Evolutionary conservation across 345 rosid genomes (phyloP), one percentile per base, ranked within the genome.

Genomic region (Eucalyptus guilfoylei): DNA sequence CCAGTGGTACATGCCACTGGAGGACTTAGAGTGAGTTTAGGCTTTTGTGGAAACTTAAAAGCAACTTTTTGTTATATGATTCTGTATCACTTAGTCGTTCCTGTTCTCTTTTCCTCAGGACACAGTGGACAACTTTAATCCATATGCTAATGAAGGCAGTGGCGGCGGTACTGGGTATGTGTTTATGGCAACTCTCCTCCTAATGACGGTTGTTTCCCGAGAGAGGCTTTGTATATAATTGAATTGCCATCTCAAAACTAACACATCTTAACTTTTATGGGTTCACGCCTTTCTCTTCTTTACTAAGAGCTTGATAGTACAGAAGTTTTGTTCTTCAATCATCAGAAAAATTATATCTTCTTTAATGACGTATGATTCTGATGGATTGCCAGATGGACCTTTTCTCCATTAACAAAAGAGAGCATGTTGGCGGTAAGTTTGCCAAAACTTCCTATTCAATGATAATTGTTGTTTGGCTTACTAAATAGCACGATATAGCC

Each of bases 1-100:
- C 99, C 99, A 8, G 98, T 97, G 15, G 99, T 97, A 85, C 99
- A 96, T 90, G 95, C 93, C 91, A 97, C 99, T 0, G 99, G 99
- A 90, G 99, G 99, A 91, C 99, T 97, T 83, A 92, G 96, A 89
- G 99, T 96, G 90, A 94, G 98, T 95, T 87, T 40, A 37, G 88
- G 45, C 80, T 58, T 87, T 30, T 40, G 45, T 32, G 28, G 52
- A 88, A 88, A 21, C 64, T 42, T 40, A 49, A 52, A 32, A 42
- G 9, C 45, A 37, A 54, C 19, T 40, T 11, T 62, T 89, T 21
- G 47, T 50, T 49, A 24, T 49, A 64, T 89, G 55, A 32, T 47
- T 69, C 14, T 40, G 28, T 90, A 90, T 40, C 16, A 64, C 62
- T 83, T 80, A 89, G 52, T 81, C 81, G 19, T 72, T 52, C 86